Conservation (phyloP, 495 filamentous ascomycete genomes). For the Immersiella caudata region DNA sequence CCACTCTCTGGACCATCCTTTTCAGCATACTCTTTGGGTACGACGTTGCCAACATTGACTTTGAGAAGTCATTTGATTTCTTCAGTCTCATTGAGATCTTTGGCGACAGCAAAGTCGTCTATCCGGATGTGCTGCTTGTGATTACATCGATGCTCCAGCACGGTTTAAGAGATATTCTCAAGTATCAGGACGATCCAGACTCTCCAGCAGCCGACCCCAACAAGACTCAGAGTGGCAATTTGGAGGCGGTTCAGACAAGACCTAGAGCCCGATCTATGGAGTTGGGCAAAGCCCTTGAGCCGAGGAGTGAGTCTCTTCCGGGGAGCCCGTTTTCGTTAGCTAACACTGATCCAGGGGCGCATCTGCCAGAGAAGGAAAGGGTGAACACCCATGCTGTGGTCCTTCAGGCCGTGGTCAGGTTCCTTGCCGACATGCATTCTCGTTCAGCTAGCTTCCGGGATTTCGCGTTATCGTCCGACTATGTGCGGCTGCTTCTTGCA, state of each 20-base stretch:
- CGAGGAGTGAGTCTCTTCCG: constrained; percentile 46
- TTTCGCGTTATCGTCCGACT: constrained; percentile 75
- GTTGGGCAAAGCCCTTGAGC: constrained; percentile 52
- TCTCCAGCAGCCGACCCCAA: constrained; percentile 46
- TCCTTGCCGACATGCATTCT: constrained; percentile 74
- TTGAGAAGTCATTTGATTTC: constrained; percentile 71
- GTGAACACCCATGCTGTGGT: constrained; percentile 56
- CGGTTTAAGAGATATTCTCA: constrained; percentile 69
- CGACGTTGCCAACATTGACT: constrained; percentile 74
- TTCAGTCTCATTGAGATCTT: constrained; percentile 75
- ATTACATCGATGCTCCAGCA: constrained; percentile 87
- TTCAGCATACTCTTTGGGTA: constrained; percentile 86
- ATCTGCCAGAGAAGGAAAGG: constrained; percentile 49
- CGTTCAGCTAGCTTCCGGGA: constrained; percentile 76
- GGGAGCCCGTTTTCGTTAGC: constrained; percentile 1
- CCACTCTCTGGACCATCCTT: constrained; percentile 83
- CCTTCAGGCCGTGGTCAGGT: constrained; percentile 73
- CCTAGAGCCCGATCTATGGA: constrained; percentile 53
- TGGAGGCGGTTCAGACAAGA: constrained; percentile 35
- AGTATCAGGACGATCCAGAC: constrained; percentile 60
- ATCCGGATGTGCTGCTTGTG: constrained; percentile 78
- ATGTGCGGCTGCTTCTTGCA: constrained; percentile 73
- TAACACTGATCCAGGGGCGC: constrained; percentile 33
- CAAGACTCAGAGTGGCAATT: constrained; percentile 23
- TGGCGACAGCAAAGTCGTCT: constrained; percentile 63